Evolutionary conservation across 2,329 filamentous ascomycete genomes (phyloP), one percentile per base, ranked within the genome.

Genomic region (Neoscytalidium dimidiatum): DNA sequence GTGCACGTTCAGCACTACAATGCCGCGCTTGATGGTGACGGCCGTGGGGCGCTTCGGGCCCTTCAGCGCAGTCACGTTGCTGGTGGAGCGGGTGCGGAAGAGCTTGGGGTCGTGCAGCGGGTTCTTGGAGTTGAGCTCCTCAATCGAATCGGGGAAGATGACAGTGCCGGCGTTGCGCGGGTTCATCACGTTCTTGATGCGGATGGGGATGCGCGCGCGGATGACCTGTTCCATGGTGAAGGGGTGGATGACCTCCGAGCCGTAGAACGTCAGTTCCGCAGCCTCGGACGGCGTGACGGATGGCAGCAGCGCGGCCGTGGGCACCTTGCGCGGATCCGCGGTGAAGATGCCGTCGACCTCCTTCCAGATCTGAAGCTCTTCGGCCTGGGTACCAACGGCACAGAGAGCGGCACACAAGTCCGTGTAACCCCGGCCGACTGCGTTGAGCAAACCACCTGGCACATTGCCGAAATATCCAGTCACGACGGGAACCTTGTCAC

Each of bases 341-440:
- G 88, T 91, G 79, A 97, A 95, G 74, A 98, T 96, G 66, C 93
- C 94, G 77, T 99, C 95, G 6, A 99, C 95, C 77, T 99, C 95
- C 81, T 99, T 99, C 95, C 95, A 98, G 68, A 99, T 91, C 78
- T 99, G 95, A 61, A 99, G 85, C 78, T 99, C 95, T 62, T 90
- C 83, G 0, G 95, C 95, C 71, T 87, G 84, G n/a, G 96, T 82
- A 3, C 93, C 94, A 9, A 99, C 94, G 1, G 95, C 93, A 60
- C 94, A 90, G 17, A 99, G 83, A 5, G 95, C 94, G 13, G 95
- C 94, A 76, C 95, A 98, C 52, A 99, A 86, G 78, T 99, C 95
- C 9, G 95, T 98, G 79, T 99, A 99, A 31, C 95, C 95, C 71
- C 95, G 90, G 21, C 95, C 95, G 68, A 99, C 92, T 71, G 96